Base-by-base conservation (phyloP, 306 rosid genomes). In the Malus orientalis region DNA sequence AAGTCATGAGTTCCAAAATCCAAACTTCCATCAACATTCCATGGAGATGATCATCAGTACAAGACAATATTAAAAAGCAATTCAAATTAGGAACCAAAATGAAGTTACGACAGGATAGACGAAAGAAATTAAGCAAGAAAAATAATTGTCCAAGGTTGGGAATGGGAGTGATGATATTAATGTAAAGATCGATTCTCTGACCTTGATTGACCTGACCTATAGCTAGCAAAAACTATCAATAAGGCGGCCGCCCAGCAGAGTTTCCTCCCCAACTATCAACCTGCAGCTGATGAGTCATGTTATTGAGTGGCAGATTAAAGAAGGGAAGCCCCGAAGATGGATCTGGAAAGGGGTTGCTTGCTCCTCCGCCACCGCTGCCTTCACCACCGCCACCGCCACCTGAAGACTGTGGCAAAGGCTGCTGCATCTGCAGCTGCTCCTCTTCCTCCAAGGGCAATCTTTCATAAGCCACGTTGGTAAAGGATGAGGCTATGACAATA, bases 381-480 rank as follows among this genome's bases (percentile, higher is more conserved):
- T 76, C 76, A 2, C 82, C 81, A 0, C 80, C 62, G 1, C 71
- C 76, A 1, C 78, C 81, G 0, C 82, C 84, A 0, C 73, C 81
- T 0, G 96, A 85, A 3, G 94, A 84, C 80, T 88, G 93, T 3
- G 83, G 58, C 15, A 73, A 38, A 36, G 86, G 86, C 74, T 84
- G 91, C 47, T 86, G 93, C 76, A 86, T 82, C 80, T 85, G 93
- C 33, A 80, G 47, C 45, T 87, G 62, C 66, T 74, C 79, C 78
- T 94, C 98, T 58, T 91, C 97, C 2, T 90, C 98, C 59, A 94
- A 80, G 4, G 98, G 97, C 83, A 94, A 64, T 42, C 97, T 90
- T 84, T 94, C 98, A 55, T 94, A 94, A 0, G 97, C 96, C 10
- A 94, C 97, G 73, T 94, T 92, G 8, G 98, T 92, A 32, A 94